phyloP scores from a whole-genome alignment of 768 basidiomycete genomes.

The Fibroporia radiculosa region DNA sequence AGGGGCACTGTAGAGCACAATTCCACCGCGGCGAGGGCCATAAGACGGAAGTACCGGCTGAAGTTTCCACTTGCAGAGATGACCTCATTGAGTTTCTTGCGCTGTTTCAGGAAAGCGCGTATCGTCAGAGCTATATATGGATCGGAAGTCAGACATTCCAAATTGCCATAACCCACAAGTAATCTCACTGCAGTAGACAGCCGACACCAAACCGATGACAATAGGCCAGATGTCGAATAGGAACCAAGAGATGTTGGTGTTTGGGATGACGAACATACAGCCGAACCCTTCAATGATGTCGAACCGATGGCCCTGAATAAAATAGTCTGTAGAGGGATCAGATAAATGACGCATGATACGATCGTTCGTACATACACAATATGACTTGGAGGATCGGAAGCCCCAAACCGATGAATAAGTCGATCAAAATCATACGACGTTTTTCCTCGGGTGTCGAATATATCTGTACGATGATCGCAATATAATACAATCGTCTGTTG shows the following conservation, averaged over 20 bases:
- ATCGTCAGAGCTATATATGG: conserved; percentile 17
- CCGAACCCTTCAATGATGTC: conserved; percentile 52
- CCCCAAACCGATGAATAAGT: conserved; percentile 25
- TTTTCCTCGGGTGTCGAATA: conserved; percentile 23
- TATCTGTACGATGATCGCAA: conserved; percentile 27
- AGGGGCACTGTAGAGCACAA: conserved; percentile 25
- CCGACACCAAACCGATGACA: conserved; percentile 19
- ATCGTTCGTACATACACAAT: conserved; percentile 18
- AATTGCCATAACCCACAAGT: not conserved
- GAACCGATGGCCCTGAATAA: conserved; percentile 58
- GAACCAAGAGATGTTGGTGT: conserved; percentile 26
- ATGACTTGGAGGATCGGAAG: conserved; percentile 25
- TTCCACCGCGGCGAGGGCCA: conserved; percentile 26
- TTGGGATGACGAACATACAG: conserved; percentile 37
- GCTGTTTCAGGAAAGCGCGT: conserved; percentile 20
- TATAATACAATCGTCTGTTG: conserved; percentile 40
- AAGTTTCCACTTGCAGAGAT: conserved; percentile 24
- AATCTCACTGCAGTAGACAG: conserved; percentile 26
- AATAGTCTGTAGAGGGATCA: conserved; percentile 32
- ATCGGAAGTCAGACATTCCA: not conserved
- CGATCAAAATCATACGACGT: conserved; percentile 22
- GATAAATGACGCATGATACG: not conserved
- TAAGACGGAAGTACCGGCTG: conserved; percentile 37
- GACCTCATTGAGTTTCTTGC: conserved; percentile 19
- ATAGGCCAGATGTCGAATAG: conserved; percentile 23